These are phyloP conservation scores for Cyphellophora attinorum DNA, from an alignment of 2,329 filamentous ascomycete species.

Conservation along the genomic window DNA sequence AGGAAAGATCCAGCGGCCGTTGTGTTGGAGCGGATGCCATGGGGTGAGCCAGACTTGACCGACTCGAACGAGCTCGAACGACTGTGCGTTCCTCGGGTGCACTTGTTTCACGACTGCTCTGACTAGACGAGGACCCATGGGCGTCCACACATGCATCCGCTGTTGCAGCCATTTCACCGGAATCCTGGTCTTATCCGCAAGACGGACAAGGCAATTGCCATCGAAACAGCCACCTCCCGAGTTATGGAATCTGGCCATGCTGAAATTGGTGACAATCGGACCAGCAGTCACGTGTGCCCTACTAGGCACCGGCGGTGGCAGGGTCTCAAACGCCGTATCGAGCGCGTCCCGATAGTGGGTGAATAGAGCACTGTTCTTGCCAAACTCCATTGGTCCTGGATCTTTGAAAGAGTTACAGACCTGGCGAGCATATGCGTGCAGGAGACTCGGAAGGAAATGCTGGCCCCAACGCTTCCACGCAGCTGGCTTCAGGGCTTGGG, in stretches of 20 bases:
- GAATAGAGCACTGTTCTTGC: conserved; percentile 43
- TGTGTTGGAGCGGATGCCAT: conserved; percentile 47
- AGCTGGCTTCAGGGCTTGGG: conserved; percentile 6
- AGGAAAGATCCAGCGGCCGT: conserved; percentile 40
- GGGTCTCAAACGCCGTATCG: conserved; percentile 32
- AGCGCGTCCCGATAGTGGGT: conserved; percentile 39
- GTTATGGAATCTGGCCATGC: conserved; percentile 38
- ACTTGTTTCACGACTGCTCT: conserved; percentile 36
- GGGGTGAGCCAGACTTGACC: conserved; percentile 44
- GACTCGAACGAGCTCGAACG: conserved; percentile 34
- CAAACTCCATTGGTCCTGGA: conserved; percentile 47
- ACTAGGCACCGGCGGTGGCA: conserved; percentile 21
- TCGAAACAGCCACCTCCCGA: conserved; percentile 43
- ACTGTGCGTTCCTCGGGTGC: conserved; percentile 12
- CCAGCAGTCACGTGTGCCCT: conserved; percentile 10
- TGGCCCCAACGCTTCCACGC: conserved; percentile 45
- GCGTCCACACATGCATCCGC: conserved; percentile 43
- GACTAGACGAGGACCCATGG: conserved; percentile 39
- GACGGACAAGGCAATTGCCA: conserved; percentile 36
- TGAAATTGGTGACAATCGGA: conserved; percentile 2
- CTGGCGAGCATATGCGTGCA: conserved; percentile 47
- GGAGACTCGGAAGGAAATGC: conserved; percentile 50
- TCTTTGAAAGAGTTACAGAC: conserved; percentile 56
- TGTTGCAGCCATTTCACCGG: conserved; percentile 35
- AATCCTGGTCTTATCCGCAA: conserved; percentile 31